Conservation (phyloP, 176 grass and related monocot species). For the Oryza officinalis region DNA sequence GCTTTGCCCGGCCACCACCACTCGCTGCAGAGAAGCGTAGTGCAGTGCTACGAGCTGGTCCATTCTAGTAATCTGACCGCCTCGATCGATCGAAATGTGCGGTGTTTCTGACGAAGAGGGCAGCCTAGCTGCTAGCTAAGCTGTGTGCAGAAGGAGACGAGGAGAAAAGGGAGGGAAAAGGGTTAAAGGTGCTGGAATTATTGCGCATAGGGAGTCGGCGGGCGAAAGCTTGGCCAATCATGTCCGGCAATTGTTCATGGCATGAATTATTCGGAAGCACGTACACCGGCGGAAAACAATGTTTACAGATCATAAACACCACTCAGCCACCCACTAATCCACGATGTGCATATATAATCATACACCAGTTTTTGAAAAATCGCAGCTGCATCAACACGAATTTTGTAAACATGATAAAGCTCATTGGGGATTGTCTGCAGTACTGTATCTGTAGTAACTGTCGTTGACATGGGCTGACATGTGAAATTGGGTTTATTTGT, state of each 20-base stretch:
- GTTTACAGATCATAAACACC: slow-evolving; percentile 10
- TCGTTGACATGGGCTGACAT: no score
- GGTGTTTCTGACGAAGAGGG: slow-evolving; percentile 2
- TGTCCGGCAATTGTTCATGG: slow-evolving; percentile 22
- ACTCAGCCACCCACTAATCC: not conserved
- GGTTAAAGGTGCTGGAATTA: not conserved
- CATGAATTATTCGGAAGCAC: slow-evolving; percentile 6
- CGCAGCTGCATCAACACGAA: not conserved
- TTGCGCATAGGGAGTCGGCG: not conserved
- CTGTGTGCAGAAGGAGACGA: not conserved
- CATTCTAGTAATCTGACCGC: not conserved
- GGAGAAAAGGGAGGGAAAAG: not conserved
- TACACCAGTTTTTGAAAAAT: no score
- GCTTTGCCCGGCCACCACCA: not conserved
- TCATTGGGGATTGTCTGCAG: no score
- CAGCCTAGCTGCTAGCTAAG: not conserved
- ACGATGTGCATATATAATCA: no score
- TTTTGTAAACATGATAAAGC: not conserved
- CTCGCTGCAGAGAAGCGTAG: not conserved
- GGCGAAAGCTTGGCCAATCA: not conserved
- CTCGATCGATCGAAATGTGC: not conserved
- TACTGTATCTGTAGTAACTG: no score
- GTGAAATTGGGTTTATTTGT: no score
- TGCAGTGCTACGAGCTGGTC: not conserved
- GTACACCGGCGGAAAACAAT: not conserved